Percentiles rank a stretch among this genome's conserved stretches.
These are phyloP conservation scores for Pestalotiopsis fici DNA, from an alignment of 2,329 filamentous ascomycete species.

Conservation along the genomic window DNA sequence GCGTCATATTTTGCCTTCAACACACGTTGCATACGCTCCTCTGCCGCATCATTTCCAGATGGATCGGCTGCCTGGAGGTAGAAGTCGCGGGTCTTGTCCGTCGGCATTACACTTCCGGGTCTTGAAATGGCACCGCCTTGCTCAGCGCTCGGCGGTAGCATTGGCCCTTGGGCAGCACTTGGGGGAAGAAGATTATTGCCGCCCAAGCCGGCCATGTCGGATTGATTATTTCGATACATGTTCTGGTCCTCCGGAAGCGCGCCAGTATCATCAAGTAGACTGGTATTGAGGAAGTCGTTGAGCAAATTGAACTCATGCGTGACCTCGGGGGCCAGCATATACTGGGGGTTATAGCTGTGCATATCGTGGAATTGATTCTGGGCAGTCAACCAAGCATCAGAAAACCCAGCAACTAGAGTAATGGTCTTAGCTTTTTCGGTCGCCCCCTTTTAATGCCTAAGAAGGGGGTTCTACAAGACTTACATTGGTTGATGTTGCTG, in stretches of 20 bases:
- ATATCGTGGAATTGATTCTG: conserved; percentile 91
- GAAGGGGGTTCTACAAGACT: conserved; percentile 42
- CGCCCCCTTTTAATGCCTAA: conserved; percentile 19
- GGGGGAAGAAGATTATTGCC: conserved; percentile 32
- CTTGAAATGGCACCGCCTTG: conserved; percentile 60
- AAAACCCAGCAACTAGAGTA: conserved; percentile 73
- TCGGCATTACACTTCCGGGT: conserved; percentile 60
- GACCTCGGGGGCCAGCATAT: conserved; percentile 91
- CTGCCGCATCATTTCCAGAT: conserved; percentile 79
- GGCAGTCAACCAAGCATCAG: conserved; percentile 77
- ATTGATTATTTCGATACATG: conserved; percentile 39
- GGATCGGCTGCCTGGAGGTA: conserved; percentile 97
- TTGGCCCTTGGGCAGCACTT: conserved; percentile 40
- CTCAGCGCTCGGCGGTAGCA: conserved; percentile 50
- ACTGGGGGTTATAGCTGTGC: conserved; percentile 90
- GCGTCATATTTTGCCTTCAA: conserved; percentile 96
- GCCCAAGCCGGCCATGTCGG: conserved; percentile 49
- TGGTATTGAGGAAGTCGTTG: conserved; percentile 94
- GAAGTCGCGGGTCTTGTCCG: conserved; percentile 81
- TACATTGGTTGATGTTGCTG: conserved; percentile 74
- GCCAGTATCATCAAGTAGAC: conserved; percentile 80
- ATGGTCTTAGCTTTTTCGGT: conserved; percentile 28
- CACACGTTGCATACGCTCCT: conserved; percentile 93
- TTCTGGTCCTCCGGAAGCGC: conserved; percentile 68
- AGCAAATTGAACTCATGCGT: conserved; percentile 96